Percentiles rank a stretch among this genome's conserved stretches.
Conservation (phyloP, 1,284 basidiomycete species). For the Fomes fomentarius region DNA sequence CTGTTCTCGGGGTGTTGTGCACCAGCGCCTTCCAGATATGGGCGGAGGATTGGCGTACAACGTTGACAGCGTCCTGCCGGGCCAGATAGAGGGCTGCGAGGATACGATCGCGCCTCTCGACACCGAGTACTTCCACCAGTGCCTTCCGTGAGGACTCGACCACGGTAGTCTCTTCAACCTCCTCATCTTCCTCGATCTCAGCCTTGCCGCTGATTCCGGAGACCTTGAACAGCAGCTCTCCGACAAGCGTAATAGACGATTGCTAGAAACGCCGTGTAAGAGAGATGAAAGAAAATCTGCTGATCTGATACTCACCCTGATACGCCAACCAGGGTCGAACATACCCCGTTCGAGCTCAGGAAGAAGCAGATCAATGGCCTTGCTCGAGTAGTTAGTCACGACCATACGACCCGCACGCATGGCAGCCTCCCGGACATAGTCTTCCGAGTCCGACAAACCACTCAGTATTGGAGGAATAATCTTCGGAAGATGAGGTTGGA, state of each 20-base stretch:
- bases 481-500: slow-evolving; percentile 94
- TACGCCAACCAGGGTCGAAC: slow-evolving; percentile 95
- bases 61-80: slow-evolving; percentile 90
- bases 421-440: slow-evolving; percentile 93
- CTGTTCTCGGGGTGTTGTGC: slow-evolving; percentile 85
- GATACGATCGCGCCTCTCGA: slow-evolving; percentile 89
- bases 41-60: slow-evolving; percentile 90
- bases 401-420: slow-evolving; percentile 99
- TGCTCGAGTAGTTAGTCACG: slow-evolving; percentile 91
- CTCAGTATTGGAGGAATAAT: slow-evolving; percentile 94
- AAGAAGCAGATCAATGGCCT: slow-evolving; percentile 92
- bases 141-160: slow-evolving; percentile 85
- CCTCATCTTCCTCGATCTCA: slow-evolving; percentile 83
- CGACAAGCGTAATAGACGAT: slow-evolving; percentile 94
- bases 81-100: slow-evolving; percentile 92
- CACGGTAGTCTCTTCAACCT: slow-evolving; percentile 60
- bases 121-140: slow-evolving; percentile 87
- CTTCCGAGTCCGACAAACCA: slow-evolving; percentile 92
- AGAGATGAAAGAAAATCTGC: neutral
- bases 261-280: slow-evolving; percentile 53
- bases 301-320: slow-evolving; percentile 64
- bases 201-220: slow-evolving; percentile 95
- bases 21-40: slow-evolving; percentile 99
- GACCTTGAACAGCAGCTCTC: slow-evolving; percentile 97
- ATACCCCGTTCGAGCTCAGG: slow-evolving; percentile 96